Conservation (phyloP, 1,284 basidiomycete species). For the Apiotrichum gracile region DNA sequence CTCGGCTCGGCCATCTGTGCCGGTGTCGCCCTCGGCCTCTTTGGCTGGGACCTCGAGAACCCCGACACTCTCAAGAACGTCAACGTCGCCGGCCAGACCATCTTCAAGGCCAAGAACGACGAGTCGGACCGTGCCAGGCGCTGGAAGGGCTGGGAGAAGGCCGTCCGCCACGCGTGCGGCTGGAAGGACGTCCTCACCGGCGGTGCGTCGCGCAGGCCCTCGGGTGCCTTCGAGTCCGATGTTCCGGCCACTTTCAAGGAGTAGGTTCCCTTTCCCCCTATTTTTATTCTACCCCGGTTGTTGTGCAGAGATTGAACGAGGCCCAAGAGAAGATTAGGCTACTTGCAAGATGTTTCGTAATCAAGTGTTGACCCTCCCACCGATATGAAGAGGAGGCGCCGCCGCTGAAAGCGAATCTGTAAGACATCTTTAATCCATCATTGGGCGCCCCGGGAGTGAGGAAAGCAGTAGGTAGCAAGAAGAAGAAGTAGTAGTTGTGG, state of each 20-base stretch:
- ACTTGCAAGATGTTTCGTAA: neutral
- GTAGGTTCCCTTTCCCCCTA: neutral
- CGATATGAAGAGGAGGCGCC: neutral
- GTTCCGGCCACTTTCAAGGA: neutral
- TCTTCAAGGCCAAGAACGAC: conserved; percentile 61
- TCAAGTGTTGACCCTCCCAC: neutral
- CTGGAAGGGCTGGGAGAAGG: conserved; percentile 75
- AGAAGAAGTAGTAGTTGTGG: too few species aligned
- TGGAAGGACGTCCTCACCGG: conserved; percentile 52
- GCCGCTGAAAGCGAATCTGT: too few species aligned
- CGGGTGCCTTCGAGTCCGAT: conserved; percentile 3
- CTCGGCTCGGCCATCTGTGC: conserved; percentile 95
- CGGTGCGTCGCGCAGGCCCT: neutral
- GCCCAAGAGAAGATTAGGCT: too few species aligned
- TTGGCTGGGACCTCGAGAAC: conserved; percentile 86
- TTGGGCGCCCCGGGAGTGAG: too few species aligned
- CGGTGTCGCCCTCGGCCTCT: conserved; percentile 77
- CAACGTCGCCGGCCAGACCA: conserved; percentile 72
- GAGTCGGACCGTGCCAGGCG: conserved; percentile 57
- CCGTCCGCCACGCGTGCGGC: conserved; percentile 68
- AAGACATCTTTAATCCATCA: too few species aligned
- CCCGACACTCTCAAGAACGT: conserved; percentile 83
- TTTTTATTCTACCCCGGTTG: neutral
- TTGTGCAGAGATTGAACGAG: too few species aligned
- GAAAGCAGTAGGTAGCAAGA: too few species aligned